phyloP scores from a whole-genome alignment of 768 basidiomycete species.

The Suillus ampliporus region DNA sequence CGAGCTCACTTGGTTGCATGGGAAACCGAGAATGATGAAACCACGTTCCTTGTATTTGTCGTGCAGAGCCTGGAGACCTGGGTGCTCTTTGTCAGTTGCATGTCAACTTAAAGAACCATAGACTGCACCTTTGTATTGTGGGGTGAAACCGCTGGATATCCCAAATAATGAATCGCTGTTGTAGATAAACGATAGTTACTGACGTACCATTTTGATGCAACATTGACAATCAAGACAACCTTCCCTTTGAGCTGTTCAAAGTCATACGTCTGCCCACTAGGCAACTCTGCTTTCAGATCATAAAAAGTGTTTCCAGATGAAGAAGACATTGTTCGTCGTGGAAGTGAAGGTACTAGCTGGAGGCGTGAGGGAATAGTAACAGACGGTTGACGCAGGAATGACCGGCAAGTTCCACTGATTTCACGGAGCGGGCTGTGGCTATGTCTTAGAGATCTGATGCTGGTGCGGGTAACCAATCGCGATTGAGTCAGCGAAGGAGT shows the following conservation, averaged over 20 bases:
- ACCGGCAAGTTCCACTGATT: not conserved
- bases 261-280: slow-evolving; percentile 57
- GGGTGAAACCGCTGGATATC: slow-evolving; percentile 75
- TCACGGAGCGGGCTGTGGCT: not conserved
- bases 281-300: slow-evolving; percentile 68
- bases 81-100: not conserved
- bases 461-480: not conserved
- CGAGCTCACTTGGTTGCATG: slow-evolving; percentile 77
- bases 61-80: slow-evolving; percentile 80
- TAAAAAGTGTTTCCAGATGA: slow-evolving; percentile 54
- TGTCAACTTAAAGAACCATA: not conserved
- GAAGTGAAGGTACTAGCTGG: not conserved
- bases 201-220: slow-evolving; percentile 69
- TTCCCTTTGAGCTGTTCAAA: slow-evolving; percentile 78
- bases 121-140: slow-evolving; percentile 71
- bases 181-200: not conserved
- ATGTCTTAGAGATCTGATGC: not conserved
- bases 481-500: not conserved
- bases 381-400: not conserved
- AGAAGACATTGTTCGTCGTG: slow-evolving; percentile 30
- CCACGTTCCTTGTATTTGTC: slow-evolving; percentile 81
- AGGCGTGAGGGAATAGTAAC: not conserved
- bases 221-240: slow-evolving; percentile 79
- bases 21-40: slow-evolving; percentile 87
- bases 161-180: slow-evolving; percentile 5